These are phyloP conservation scores for Fusarium dlaminii DNA, from an alignment of 2,329 filamentous ascomycete genomes.

Conservation along the genomic window DNA sequence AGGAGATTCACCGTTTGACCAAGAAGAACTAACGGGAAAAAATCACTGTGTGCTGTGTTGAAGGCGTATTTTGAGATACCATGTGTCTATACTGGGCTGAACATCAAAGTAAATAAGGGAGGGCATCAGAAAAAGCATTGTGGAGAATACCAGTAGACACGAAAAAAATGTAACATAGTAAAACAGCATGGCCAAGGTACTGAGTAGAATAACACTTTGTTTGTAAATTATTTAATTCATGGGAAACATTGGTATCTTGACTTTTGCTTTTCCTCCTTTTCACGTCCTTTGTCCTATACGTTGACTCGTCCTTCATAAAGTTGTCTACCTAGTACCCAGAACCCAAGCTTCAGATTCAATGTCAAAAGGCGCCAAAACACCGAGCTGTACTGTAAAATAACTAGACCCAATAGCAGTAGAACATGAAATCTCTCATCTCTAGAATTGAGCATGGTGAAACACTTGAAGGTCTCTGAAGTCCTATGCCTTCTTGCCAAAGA, in stretches of 20 bases:
- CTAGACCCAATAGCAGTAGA: slow-evolving; percentile 7
- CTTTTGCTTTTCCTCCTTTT: slow-evolving; percentile 25
- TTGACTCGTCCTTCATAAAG: slow-evolving; percentile 7
- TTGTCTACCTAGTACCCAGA: slow-evolving; percentile 14
- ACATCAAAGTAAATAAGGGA: neutral
- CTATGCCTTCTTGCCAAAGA: slow-evolving; percentile 60
- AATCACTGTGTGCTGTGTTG: neutral
- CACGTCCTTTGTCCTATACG: neutral
- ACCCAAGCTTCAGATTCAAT: neutral
- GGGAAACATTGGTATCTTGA: slow-evolving; percentile 35
- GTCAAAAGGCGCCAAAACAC: slow-evolving; percentile 39
- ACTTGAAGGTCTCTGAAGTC: neutral
- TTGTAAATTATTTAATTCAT: slow-evolving; percentile 25
- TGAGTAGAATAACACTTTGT: neutral
- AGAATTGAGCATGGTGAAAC: neutral
- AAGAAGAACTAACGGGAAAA: slow-evolving; percentile 50
- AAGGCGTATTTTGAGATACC: slow-evolving; percentile 2
- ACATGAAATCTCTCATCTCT: neutral
- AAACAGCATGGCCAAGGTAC: slow-evolving; percentile 21
- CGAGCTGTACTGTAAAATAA: slow-evolving; percentile 28
- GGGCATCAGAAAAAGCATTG: neutral
- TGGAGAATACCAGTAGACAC: slow-evolving; percentile 1
- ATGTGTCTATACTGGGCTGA: neutral
- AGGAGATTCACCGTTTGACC: slow-evolving; percentile 83
- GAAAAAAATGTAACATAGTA: slow-evolving; percentile 37